Evolutionary conservation across 176 grass and related monocot genomes (phyloP).

Genomic region (Lolium perenne): DNA sequence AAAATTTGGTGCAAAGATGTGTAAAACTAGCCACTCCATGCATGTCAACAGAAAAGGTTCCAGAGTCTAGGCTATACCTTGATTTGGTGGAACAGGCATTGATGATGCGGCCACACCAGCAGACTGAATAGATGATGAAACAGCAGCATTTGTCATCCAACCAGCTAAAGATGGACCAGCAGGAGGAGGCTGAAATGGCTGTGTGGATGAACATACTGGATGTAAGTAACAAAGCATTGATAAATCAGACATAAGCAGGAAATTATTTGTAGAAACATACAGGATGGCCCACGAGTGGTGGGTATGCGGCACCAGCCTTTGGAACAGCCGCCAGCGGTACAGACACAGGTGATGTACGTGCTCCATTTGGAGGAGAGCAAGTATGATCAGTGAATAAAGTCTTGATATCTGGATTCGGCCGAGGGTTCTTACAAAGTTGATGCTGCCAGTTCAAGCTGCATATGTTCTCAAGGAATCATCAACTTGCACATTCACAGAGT

Average conservation of each 20-base stretch:
- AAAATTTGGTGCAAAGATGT: constrained; percentile 28
- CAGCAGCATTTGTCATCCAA: constrained; percentile 84
- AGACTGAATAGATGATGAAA: constrained; percentile 82
- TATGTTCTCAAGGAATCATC: constrained; percentile 23
- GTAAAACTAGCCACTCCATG: constrained; percentile 29
- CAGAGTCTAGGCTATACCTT: constrained; percentile 54
- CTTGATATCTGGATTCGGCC: constrained; percentile 95
- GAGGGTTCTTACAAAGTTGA: constrained; percentile 97
- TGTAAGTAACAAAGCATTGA: constrained; percentile 42
- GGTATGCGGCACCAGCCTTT: constrained; percentile 73
- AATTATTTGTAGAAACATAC: constrained; percentile 53
- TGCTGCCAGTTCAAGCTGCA: constrained; percentile 99
- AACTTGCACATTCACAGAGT: neutral
- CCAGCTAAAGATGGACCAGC: constrained; percentile 87
- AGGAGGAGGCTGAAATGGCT: constrained; percentile 81
- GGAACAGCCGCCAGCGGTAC: constrained; percentile 87
- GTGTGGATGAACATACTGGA: neutral
- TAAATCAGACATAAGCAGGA: constrained; percentile 30
- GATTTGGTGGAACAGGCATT: constrained; percentile 79
- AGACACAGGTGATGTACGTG: constrained; percentile 76
- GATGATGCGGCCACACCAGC: constrained; percentile 76
- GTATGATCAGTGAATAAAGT: constrained; percentile 95
- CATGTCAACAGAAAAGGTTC: neutral
- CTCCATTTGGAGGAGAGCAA: constrained; percentile 73
- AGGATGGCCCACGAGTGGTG: constrained; percentile 67